Conservation (phyloP, 2,329 filamentous ascomycete species). For the Pyrenophora graminea region DNA sequence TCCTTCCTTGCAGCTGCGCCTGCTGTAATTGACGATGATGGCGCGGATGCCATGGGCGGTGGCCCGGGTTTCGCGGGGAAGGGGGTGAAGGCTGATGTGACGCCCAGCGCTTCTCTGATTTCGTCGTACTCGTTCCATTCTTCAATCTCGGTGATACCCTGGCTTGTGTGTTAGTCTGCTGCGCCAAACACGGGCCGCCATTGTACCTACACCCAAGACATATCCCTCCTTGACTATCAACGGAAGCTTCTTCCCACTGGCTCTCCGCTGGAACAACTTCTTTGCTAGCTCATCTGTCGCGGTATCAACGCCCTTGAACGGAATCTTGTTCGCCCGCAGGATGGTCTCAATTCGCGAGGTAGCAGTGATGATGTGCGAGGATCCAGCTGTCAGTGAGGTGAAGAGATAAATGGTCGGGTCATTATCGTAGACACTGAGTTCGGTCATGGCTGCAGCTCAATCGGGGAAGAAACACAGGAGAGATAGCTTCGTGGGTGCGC, state of each 20-base stretch:
- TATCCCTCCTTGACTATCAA: slow-evolving; percentile 84
- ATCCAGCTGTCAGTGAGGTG: slow-evolving; percentile 93
- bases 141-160: slow-evolving; percentile 94
- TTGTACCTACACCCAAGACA: slow-evolving; percentile 75
- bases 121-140: slow-evolving; percentile 99
- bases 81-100: slow-evolving; percentile 36
- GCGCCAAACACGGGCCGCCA: background rate
- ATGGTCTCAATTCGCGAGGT: slow-evolving; percentile 96
- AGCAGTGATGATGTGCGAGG: slow-evolving; percentile 93
- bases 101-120: slow-evolving; percentile 79
- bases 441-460: slow-evolving; percentile 34
- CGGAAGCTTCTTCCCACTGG: slow-evolving; percentile 86
- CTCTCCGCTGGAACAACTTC: slow-evolving; percentile 83
- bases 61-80: slow-evolving; percentile 36
- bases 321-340: slow-evolving; percentile 89
- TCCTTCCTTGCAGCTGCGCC: slow-evolving; percentile 28
- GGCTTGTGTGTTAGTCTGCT: slow-evolving; percentile 5
- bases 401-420: slow-evolving; percentile 78
- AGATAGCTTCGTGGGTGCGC: slow-evolving; percentile 3
- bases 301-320: slow-evolving; percentile 89
- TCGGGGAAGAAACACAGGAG: slow-evolving; percentile 2
- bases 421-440: slow-evolving; percentile 51
- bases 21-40: slow-evolving; percentile 13
- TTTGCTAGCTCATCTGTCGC: slow-evolving; percentile 87
- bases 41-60: slow-evolving; percentile 6